These are phyloP conservation scores for Lasiodiplodia sp. DNA, from an alignment of 2,329 filamentous ascomycete genomes.

Conservation along the genomic window DNA sequence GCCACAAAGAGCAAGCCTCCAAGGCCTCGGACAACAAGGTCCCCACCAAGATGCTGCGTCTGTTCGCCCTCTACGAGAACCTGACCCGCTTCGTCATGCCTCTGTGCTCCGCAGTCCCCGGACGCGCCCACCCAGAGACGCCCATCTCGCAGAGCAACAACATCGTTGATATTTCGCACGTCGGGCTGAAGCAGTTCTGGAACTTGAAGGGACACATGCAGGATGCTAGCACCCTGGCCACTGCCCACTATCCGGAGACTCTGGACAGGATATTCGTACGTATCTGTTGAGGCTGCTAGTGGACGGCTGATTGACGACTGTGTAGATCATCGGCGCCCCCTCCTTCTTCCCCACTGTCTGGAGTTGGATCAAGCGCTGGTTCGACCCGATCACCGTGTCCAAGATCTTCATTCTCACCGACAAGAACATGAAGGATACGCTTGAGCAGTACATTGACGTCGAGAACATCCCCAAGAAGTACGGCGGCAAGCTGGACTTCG, in stretches of 20 bases:
- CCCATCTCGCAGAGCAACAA: conserved; percentile 93
- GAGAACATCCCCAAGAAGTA: conserved; percentile 88
- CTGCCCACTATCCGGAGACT: conserved; percentile 94
- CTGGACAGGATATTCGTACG: conserved; percentile 78
- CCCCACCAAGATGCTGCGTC: conserved; percentile 77
- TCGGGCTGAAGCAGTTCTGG: conserved; percentile 94
- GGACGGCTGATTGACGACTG: background rate
- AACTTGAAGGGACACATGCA: conserved; percentile 95
- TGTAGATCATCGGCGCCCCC: conserved; percentile 83
- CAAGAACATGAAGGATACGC: conserved; percentile 76
- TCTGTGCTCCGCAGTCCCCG: conserved; percentile 76
- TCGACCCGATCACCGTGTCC: conserved; percentile 80
- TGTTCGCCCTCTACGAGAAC: conserved; percentile 95
- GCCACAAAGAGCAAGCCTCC: conserved; percentile 62
- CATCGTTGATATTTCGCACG: conserved; percentile 89
- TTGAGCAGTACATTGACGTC: conserved; percentile 81
- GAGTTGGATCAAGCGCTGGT: conserved; percentile 96
- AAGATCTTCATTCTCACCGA: conserved; percentile 91
- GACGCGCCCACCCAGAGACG: conserved; percentile 76
- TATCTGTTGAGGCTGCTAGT: background rate
- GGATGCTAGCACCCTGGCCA: conserved; percentile 84
- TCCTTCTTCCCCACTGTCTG: conserved; percentile 91
- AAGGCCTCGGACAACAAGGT: conserved; percentile 68
- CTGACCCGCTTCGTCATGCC: conserved; percentile 87
- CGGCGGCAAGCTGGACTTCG: conserved; percentile 84